Base-by-base conservation (phyloP, 306 rosid species). In the Glycine soja region DNA sequence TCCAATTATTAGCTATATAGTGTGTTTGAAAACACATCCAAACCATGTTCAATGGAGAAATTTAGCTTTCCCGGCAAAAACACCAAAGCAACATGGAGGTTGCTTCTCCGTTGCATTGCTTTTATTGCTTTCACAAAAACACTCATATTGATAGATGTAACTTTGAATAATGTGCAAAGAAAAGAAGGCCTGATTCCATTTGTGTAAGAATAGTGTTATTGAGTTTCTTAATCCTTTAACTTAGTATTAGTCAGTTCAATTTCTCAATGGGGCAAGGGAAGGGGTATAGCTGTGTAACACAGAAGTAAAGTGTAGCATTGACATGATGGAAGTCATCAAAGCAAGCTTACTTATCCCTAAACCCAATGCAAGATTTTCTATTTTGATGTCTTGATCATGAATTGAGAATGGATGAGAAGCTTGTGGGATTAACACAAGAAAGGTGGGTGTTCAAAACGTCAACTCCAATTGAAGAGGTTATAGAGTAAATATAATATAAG, bases 401-500 rank as follows among this genome's bases (percentile, higher is more conserved):
- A 58, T 9, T 19, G 38, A 58, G 14, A 58, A 18, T 58, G 13
- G 36, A 59, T 19, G 1, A 45, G 11, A 45, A 10, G 50, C 11
- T 45, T 0, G 1, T 8, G 7, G 59, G 9, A n/a, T 53, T 53
- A 8, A n/a, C 8, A 53, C 19, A 6, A n/a, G 3, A 32, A 1
- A 11, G 50, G 50, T n/a, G 10, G 11, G 11, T 0, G 10, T 7
- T 45, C 45, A 42, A 4, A 45, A 45, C 10, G 8, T 45, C 64
- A 42, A 42, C 45, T 63, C 51, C 70, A 43, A 32, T 18, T 43
- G 8, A 77, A 14, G 64, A 72, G 72, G 30, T 1, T 24, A 0
- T 24, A 24, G 19, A 13, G 9, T 42, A 76, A 73, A 74, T 43
- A 67, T 32, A 53, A 76, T 42, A 51, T 46, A 71, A 5, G 77